Evolutionary conservation across 2,329 filamentous ascomycete genomes (phyloP), one percentile per base, ranked within the genome.

Genomic region (Nannizziopsis arthrosporioides): DNA sequence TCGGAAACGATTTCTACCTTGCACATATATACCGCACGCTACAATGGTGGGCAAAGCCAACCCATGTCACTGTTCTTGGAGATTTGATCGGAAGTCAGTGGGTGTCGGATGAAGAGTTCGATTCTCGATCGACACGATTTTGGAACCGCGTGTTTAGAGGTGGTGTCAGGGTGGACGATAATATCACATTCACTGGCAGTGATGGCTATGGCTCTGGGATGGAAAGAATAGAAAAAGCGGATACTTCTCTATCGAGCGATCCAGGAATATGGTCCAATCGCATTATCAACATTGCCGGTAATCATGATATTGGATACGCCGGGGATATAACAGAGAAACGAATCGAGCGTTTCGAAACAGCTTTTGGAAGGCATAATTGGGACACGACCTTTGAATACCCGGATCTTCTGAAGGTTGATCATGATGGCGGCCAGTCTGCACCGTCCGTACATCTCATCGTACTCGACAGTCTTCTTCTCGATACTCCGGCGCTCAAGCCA

Each of bases 241-340:
- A 14, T 18, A 22, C 22, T 37, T 52, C 68, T 5, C 64, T 65
- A 17, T 48, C 52, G 74, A 51, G 53, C 62, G 72, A 77, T 50
- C 64, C 67, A 5, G 66, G 70, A 5, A 64, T 66, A 2, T 96
- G 92, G 92, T 67, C 73, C n/a, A 75, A 72, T 36, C 77, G 84
- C 48, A 74, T 95, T 54, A 87, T 98, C 62, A 93, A 94, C 56
- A 79, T 96, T 19, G 88, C 81, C 0, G 92, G 92, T 1, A 98
- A 98, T 61, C 92, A 98, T 62, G 92, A 98, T 64, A 82, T 98
- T 59, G 92, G 92, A 31, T 98, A 98, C 63, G 87, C 89, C 0
- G 92, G 92, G 2, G 92, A 98, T 64, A 75, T 96, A 52, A 87
- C 83, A 36, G 68, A 74, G n/a, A 73, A 79, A 52, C 79, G 88